Evolutionary conservation across 176 grass and related monocot genomes (phyloP), one percentile per base, ranked within the genome.

Genomic region (Tuctoria greenei): DNA sequence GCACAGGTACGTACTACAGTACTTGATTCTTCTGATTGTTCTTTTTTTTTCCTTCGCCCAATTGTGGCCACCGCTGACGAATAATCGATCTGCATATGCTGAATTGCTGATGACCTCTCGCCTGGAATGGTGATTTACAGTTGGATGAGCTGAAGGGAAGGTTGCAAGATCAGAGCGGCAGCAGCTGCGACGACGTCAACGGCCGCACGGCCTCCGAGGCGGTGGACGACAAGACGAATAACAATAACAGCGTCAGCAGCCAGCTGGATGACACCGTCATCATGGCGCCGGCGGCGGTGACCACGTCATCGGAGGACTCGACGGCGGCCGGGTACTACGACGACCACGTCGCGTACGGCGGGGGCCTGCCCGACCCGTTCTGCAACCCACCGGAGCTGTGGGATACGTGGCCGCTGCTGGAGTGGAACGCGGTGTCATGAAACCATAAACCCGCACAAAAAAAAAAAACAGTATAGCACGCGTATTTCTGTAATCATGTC

Each of bases 331-430:
- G 38, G 25, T 83, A 79, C 67, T 72, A n/a, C 16, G 58, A 80
- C 67, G 12, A 68, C 77, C 16, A 76, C 51, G 17, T 62, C 36
- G 24, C 36, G 26, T 80, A 80, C 43, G 56, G 14, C 36, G 46
- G 18, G 60, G 41, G 69, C 15, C 76, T 86, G 20, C 81, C 55
- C 0, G 80, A 87, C 10, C 71, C 71, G 47, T 84, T 83, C 63
- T 78, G 80, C 69, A 56, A 55, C 73, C 63, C 65, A 0, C 81
- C 72, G 45, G 84, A 91, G 39, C 77, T 83, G 43, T 91, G 88
- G 88, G 88, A 91, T 20, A 36, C 67, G 62, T 87, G 88, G 84
- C 88, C 81, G 14, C 11, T 81, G 21, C 24, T 86, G 38, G 84
- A 87, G 66, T 87, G 81, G 84, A 91, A 83, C 71, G 76, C 76